A percentile compares a stretch with the other conserved stretches of the same genome.
Evolutionary conservation across 2,329 filamentous ascomycete genomes (phyloP).

Genomic region (Alternaria viburni): DNA sequence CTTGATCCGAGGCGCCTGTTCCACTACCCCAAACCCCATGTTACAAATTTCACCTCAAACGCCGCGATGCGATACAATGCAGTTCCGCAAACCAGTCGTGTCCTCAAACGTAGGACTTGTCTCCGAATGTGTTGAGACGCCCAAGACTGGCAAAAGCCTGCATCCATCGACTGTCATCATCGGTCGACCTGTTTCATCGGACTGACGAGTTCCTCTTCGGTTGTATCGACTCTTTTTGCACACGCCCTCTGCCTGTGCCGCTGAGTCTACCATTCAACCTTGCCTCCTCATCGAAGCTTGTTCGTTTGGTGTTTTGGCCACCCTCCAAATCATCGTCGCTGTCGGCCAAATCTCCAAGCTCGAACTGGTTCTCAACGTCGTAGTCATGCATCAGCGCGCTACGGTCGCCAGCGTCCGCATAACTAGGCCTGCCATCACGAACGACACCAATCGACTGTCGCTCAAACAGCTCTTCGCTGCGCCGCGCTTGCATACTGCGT

Average conservation of each 20-base stretch:
- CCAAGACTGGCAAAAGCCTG: not conserved
- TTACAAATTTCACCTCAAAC: conserved; percentile 16
- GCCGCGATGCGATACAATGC: conserved; percentile 15
- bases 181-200: conserved; percentile 12
- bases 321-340: conserved; percentile 49
- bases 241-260: conserved; percentile 35
- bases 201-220: conserved; percentile 28
- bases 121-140: not conserved
- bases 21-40: conserved; percentile 1
- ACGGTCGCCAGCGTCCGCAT: conserved; percentile 62
- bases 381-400: conserved; percentile 88
- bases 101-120: not conserved
- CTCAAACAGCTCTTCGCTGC: conserved; percentile 60
- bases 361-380: conserved; percentile 78
- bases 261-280: conserved; percentile 27
- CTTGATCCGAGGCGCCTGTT: conserved; percentile 4
- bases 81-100: not conserved
- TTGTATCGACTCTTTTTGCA: conserved; percentile 38
- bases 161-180: not conserved
- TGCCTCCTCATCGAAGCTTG: conserved; percentile 19
- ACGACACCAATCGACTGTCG: conserved; percentile 51
- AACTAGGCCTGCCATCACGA: conserved; percentile 17
- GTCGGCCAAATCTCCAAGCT: conserved; percentile 78
- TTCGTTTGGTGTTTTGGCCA: conserved; percentile 18
- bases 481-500: conserved; percentile 87